Base-by-base conservation (phyloP, 1,284 basidiomycete species). In the Ceratobasidium sp. region DNA sequence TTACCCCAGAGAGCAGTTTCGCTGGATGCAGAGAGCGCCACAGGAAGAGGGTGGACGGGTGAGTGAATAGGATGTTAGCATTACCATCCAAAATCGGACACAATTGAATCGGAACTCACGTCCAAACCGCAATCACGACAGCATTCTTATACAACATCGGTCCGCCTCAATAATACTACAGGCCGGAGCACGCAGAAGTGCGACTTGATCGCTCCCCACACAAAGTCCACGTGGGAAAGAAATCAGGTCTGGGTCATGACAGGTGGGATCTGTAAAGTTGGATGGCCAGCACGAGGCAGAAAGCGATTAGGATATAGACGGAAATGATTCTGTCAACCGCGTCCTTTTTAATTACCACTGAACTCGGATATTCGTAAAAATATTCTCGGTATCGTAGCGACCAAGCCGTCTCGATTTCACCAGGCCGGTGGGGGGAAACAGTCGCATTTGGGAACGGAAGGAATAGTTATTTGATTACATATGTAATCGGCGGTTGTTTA, bases 271-370 rank as follows among this genome's bases (percentile, higher is more conserved):
- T n/a, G n/a, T n/a, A n/a, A n/a, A n/a, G n/a, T 27, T 57, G 41
- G 66, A 69, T 57, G 50, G 51, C 50, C 66, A 69, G 66, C 66
- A 69, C 66, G 66, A 69, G 66, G 66, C 53, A 22, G 36, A 24
- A 57, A 53, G 53, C 29, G 66, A 69, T 69, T 33, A 57, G 19
- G 53, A 56, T 11, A 56, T 41, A 53, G 66, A 69, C 66, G 33
- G 53, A 69, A 48, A 53, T 33, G 51, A 29, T 22, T 45, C n/a
- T 29, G 36, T 56, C 51, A 51, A 17, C 22, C 24, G 22, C 14
- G 22, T 36, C 36, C 64, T 69, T 69, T 60, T 69, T 69, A 41
- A 69, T 54, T 41, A 67, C 27, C 54, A 6, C 24, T 22, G 48
- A 3, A 22, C 17, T 31, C 24, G 63, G 29, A 15, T 50, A n/a